A percentile compares a stretch with the other conserved stretches of the same genome.
Evolutionary conservation across 2,329 filamentous ascomycete species (phyloP).

Genomic region (Geosmithia putterillii): DNA sequence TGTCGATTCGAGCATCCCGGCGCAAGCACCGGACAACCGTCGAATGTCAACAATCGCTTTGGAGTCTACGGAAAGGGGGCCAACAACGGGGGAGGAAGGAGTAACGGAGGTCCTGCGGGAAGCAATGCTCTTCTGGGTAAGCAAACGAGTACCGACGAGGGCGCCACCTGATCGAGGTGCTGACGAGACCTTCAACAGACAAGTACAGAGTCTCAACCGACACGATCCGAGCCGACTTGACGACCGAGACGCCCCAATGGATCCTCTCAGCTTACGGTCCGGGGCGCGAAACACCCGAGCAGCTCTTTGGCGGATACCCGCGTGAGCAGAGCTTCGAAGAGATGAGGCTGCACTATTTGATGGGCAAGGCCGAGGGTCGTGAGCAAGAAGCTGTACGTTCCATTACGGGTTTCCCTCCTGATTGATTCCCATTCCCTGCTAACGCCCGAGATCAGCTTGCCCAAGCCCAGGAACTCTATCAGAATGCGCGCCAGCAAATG

Average conservation of each 20-base stretch:
- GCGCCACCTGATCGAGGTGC: background rate
- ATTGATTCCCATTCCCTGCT: background rate
- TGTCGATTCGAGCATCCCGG: slow-evolving; percentile 43
- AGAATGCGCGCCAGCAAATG: slow-evolving; percentile 58
- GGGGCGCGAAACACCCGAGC: slow-evolving; percentile 60
- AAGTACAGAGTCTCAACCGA: slow-evolving; percentile 44
- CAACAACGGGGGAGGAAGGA: slow-evolving; percentile 9
- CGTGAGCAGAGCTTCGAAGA: slow-evolving; percentile 87
- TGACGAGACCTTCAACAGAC: slow-evolving; percentile 5
- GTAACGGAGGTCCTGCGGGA: slow-evolving; percentile 9
- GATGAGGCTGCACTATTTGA: slow-evolving; percentile 62
- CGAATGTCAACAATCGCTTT: slow-evolving; percentile 38
- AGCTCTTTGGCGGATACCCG: slow-evolving; percentile 68
- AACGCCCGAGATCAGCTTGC: slow-evolving; percentile 33
- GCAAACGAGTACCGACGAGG: background rate
- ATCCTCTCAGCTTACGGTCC: slow-evolving; percentile 80
- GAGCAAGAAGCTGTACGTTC: slow-evolving; percentile 35
- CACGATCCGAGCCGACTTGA: slow-evolving; percentile 54
- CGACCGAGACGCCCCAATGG: slow-evolving; percentile 65
- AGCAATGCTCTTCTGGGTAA: slow-evolving; percentile 9
- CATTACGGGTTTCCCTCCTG: background rate
- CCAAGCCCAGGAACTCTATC: slow-evolving; percentile 48
- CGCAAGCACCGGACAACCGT: slow-evolving; percentile 18
- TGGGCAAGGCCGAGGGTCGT: slow-evolving; percentile 47
- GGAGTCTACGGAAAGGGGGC: slow-evolving; percentile 27